A percentile compares a stretch with the other conserved stretches of the same genome.
phyloP scores from a whole-genome alignment of 805 yeast genomes.

The Starmera pachycereana region DNA sequence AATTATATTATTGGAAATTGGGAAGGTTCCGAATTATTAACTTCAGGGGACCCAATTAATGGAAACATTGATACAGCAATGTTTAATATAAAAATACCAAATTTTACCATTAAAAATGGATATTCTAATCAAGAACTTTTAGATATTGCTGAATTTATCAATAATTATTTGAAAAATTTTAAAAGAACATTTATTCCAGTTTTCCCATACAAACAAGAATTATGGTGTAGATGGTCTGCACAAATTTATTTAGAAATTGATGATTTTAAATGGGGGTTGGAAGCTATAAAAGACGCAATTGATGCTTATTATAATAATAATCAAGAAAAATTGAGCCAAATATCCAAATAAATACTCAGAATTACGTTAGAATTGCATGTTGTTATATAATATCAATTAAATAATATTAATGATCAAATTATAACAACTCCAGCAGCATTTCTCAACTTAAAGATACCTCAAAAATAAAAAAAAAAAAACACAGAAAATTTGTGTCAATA shows the following conservation, averaged over 20 bases:
- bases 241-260: constrained; percentile 42
- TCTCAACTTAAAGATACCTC: too few relatives aligned
- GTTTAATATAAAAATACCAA: constrained; percentile 7
- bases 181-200: constrained; percentile 34
- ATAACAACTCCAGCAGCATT: too few relatives aligned
- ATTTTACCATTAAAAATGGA: background rate
- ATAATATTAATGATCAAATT: too few relatives aligned
- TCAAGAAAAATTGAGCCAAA: background rate
- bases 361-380: too few relatives aligned
- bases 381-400: too few relatives aligned
- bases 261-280: constrained; percentile 25
- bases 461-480: too few relatives aligned
- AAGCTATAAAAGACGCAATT: constrained; percentile 3
- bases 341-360: too few relatives aligned
- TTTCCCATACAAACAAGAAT: constrained; percentile 22
- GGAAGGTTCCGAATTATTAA: constrained; percentile 3
- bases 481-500: too few relatives aligned
- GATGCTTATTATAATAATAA: background rate
- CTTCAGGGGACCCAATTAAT: background rate
- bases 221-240: constrained; percentile 37
- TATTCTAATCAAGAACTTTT: background rate
- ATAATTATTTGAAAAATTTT: constrained; percentile 7
- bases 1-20: constrained; percentile 22
- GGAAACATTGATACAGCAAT: constrained; percentile 5
- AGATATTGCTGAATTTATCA: background rate